Base-by-base conservation (phyloP, 352 stramenopile species). In the Blastocystis sp. region DNA sequence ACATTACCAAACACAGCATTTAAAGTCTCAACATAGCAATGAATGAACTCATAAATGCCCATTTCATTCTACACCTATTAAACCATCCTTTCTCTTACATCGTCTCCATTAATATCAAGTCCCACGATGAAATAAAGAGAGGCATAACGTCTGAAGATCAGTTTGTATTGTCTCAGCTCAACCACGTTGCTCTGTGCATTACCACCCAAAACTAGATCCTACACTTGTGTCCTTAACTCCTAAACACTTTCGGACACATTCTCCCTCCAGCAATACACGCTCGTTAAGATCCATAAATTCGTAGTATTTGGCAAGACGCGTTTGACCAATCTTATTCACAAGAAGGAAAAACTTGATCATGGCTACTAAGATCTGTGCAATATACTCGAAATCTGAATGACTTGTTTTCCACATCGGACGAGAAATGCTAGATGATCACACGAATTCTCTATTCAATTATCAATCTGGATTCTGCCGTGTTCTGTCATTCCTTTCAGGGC, bases 41-140 rank as follows among this genome's bases (percentile, higher is more conserved):
- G 97, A 90, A 99, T 99, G 89, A 99, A 99, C 92, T 99, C 97
- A 66, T 99, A 90, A 51, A 99, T 94, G 46, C 95, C 97, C 46
- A 99, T 92, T 91, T 99, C 97, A 89, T 99, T 99, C 92, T 98
- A 74, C 42, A 88, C 1, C 81, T 58, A 4, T 58, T 24, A 89
- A 4, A 88, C 81, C 42, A 54, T 93, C 1, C 39, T 21, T 19
- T 49, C 32, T n/a, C 65, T n/a, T 29, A 87, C 77, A 43, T 87
- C 93, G 89, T 96, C 93, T 74, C 95, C 93, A 88, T 97, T 94
- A 80, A 97, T 90, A 90, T 98, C 97, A 46, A 97, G 94, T 58
- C 96, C 97, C 11, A 99, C 96, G 90, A 99, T 99, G 92, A 99
- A 99, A 91, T 98, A 99, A 7, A 99, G 91, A 86, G 95, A 98